Base-by-base conservation (phyloP, 306 rosid genomes). In the Sindora glabra region DNA sequence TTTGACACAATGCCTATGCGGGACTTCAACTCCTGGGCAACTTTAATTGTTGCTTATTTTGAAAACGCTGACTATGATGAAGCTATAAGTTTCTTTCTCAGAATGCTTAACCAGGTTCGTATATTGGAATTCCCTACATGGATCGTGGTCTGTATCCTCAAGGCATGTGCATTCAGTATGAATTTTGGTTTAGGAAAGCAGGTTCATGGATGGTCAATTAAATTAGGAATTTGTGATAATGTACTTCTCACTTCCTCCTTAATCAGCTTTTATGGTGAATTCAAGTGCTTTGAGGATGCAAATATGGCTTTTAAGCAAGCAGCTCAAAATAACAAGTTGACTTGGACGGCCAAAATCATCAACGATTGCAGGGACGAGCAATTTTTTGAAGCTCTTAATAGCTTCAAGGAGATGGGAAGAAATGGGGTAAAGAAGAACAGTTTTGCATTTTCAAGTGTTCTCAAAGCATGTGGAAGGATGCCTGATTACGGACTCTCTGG, bases 391-490 rank as follows among this genome's bases (percentile, higher is more conserved):
- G 90, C 17, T 57, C 30, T 80, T 13, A 27, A 25, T 10, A 71
- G 59, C 59, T 84, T 84, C 39, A 77, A 24, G 44, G 81, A 81
- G 74, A 73, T 81, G 77, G 81, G 87, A 59, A 76, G 70, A 62
- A 11, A 53, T 10, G 81, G 87, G 56, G 40, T 78, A 54, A 75
- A 74, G 79, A 85, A 73, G 62, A 84, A 79, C 29, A 62, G 55
- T 57, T 79, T 68, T 4, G 65, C 83, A 18, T 62, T 85, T 66
- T 79, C 85, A 0, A 79, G 79, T 68, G 81, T 79, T 57, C 81
- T 85, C 19, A 85, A 67, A 64, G 92, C 92, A 10, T 79, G 83
- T 69, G 92, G 79, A 15, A 74, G 70, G 68, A 81, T 79, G 67
- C 30, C 11, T 3, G 72, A 77, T 45, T 50, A 40, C 29, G 81